Evolutionary conservation across 305 asterid genomes (phyloP), one percentile per base, ranked within the genome.

Genomic region (Solanum hybrid): DNA sequence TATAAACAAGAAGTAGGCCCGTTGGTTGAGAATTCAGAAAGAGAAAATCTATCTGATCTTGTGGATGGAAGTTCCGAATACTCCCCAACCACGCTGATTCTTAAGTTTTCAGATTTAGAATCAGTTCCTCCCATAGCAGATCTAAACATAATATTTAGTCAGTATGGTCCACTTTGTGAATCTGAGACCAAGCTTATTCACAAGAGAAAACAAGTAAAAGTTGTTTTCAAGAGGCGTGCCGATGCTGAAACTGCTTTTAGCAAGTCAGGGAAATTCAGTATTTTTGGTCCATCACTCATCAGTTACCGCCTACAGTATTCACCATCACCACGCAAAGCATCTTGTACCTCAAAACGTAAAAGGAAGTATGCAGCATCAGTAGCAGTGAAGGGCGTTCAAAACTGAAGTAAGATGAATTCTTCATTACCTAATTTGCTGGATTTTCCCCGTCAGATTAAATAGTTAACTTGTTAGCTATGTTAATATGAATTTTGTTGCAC

Each of bases 221-320:
- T 96, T 86, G 91, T 94, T 35, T 96, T 95, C 91, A 93, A 91
- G 94, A 93, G 91, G 88, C 89, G 91, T 1, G 89, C 88, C 1
- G 96, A 96, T 87, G 99, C 98, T 35, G 98, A 95, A 51, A 90
- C 93, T 89, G 98, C 98, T 86, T 96, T 94, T 88, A 95, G 97
- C 94, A 92, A 94, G 69, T 86, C 96, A 2, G 97, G 97, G 87
- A 95, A 96, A 88, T 95, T 91, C 37, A 92, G 94, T 84, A 92
- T 92, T 37, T 96, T 96, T 88, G 98, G 99, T 40, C 94, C 94
- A 14, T 90, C 98, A 3, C 99, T 96, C n/a, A 72, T 93, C 88
- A 94, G 99, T 88, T 95, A 95, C 89, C 92, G 93, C 87, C 97
- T 96, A 34, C 73, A 91, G 32, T 94, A 91, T 88, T 89, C 40